A percentile compares a stretch with the other conserved stretches of the same genome.
phyloP scores from a whole-genome alignment of 805 yeast genomes.

The Starmerella sirachaensis region DNA sequence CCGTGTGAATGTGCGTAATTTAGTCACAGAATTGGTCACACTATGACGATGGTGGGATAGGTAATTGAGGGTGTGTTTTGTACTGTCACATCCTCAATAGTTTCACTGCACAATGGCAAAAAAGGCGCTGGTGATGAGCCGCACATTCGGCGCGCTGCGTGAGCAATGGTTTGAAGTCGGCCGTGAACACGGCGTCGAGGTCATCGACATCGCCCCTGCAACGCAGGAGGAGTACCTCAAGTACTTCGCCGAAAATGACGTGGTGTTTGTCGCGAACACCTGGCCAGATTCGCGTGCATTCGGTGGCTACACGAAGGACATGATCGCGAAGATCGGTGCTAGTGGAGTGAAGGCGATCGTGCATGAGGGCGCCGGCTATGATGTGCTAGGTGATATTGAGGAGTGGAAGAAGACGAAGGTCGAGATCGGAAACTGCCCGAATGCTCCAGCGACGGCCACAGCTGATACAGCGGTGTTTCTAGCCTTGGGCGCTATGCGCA shows the following conservation, averaged over 20 bases:
- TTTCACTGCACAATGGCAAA: no score
- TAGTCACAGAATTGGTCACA: no score
- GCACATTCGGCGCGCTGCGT: slow-evolving; percentile 7
- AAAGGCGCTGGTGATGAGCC: slow-evolving; percentile 9
- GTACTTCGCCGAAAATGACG: slow-evolving; percentile 13
- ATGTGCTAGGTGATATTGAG: slow-evolving; percentile 36
- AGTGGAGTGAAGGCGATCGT: slow-evolving; percentile 30
- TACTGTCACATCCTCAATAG: no score
- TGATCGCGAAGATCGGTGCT: slow-evolving; percentile 15
- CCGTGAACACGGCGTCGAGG: slow-evolving; percentile 9
- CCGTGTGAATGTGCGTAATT: no score
- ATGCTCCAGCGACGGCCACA: slow-evolving; percentile 42
- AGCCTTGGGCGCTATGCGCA: slow-evolving; percentile 40
- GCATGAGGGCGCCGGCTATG: slow-evolving; percentile 52
- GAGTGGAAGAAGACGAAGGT: slow-evolving; percentile 34
- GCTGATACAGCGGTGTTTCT: slow-evolving; percentile 45
- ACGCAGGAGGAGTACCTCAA: slow-evolving; percentile 17
- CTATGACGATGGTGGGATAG: no score
- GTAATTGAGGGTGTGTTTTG: no score
- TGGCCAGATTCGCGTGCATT: slow-evolving; percentile 18
- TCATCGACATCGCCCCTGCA: slow-evolving; percentile 10
- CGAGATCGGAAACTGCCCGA: slow-evolving; percentile 42
- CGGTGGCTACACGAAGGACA: slow-evolving; percentile 20
- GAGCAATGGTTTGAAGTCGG: slow-evolving; percentile 8
- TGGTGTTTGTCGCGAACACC: slow-evolving; percentile 19